Base-by-base conservation (phyloP, 768 basidiomycete genomes). In the Suillus subaureus region DNA sequence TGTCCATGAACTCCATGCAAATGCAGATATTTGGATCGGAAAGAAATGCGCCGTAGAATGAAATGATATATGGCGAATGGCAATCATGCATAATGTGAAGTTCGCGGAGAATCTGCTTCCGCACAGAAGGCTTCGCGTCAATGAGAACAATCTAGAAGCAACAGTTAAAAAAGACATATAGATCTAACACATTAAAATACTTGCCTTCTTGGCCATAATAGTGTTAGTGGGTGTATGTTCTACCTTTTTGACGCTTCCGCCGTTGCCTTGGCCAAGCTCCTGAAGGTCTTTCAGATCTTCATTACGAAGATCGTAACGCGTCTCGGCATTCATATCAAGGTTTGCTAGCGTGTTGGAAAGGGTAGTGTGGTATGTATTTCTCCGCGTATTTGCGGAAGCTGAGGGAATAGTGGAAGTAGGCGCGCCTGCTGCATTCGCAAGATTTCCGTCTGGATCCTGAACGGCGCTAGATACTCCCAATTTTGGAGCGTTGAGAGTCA, bases 1-100 rank as follows among this genome's bases (percentile, higher is more conserved):
- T 96, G 84, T 97, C 92, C 93, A 92, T 92, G 77, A 79, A 93
- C 76, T 99, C 97, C 91, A 99, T 98, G 80, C 96, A 99, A 61
- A 98, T 97, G 78, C 97, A 97, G 74, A 99, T 97, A 73, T 99
- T 98, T 15, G 97, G 97, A 78, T 99, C 97, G 3, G 92, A 89
- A 39, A 99, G 83, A 80, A 95, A 99, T 61, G 97, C 97, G 67
- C 97, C 97, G 75, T 91, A 96, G 82, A 98, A 99, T 0, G 93
- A 96, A 71, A 99, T 92, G 75, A 99, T 99, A 77, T 95, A 93
- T 63, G 85, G 87, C 8, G 94, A 96, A 69, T 91, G 84, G 79
- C 97, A 99, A 78, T 97, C 93, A 77, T 98, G 94, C 97, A 99
- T 97, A 82, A 99, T 99, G 72, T 98, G 97, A 70, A 99, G 82